Percentiles rank a stretch among this genome's conserved stretches.
phyloP scores from a whole-genome alignment of 2,329 filamentous ascomycete species.

The Aspergillus japonicus region DNA sequence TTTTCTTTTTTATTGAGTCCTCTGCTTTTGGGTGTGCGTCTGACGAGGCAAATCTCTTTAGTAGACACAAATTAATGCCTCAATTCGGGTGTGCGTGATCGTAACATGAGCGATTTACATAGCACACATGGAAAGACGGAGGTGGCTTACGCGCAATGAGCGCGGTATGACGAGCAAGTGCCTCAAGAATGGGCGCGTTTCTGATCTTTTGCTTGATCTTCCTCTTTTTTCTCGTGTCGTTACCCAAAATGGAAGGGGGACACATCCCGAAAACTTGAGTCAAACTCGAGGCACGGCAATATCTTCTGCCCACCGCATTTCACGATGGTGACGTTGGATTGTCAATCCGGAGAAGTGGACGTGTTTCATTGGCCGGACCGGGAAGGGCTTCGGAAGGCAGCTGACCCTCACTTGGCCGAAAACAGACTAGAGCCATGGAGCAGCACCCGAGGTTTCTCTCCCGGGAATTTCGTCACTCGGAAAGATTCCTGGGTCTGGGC shows the following conservation, averaged over 20 bases:
- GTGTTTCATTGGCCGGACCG: constrained; percentile 26
- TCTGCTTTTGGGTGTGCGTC: too few species aligned
- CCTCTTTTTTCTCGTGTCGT: background rate
- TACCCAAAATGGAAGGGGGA: background rate
- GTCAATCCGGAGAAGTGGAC: constrained; percentile 14
- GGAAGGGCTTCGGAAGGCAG: constrained; percentile 19
- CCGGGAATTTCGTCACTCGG: constrained; percentile 22
- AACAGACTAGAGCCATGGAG: constrained; percentile 6
- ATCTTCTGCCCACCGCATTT: constrained; percentile 29
- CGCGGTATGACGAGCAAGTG: background rate
- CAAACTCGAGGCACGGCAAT: constrained; percentile 30
- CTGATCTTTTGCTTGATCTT: background rate
- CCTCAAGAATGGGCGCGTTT: background rate
- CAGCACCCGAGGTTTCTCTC: constrained; percentile 15
- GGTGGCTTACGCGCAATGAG: background rate
- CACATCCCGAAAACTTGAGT: constrained; percentile 4
- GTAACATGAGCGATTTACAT: background rate
- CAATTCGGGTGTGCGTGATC: background rate
- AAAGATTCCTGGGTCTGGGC: constrained; percentile 2
- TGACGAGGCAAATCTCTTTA: background rate
- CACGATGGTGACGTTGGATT: constrained; percentile 24
- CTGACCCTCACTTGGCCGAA: constrained; percentile 18
- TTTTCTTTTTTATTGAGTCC: background rate
- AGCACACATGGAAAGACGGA: background rate
- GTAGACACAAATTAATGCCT: background rate